Base-by-base conservation (phyloP, 1,139 yeast species). In the Geotrichum siamense region DNA sequence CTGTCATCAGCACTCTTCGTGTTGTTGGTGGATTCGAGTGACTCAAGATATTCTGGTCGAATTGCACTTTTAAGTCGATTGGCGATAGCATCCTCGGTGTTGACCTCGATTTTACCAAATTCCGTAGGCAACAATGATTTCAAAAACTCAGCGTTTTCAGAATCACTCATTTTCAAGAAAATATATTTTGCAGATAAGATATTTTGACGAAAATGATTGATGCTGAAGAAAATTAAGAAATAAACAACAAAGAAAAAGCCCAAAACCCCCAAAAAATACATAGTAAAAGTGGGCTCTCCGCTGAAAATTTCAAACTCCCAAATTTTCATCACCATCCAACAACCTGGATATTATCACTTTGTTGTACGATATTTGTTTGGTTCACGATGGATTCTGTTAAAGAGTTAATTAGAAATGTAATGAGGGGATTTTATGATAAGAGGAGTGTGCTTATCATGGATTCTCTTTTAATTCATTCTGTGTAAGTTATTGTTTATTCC, bases 391-490 rank as follows among this genome's bases (percentile, higher is more conserved):
- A 67, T 29, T 55, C 55, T 21, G 70, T 67, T 23, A 63, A 62
- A 39, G 53, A 55, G 21, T 56, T 69, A 43, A 55, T 69, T 39
- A 66, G 74, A 53, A 78, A 82, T 56, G 95, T 86, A 16, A 79
- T 80, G 2, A 73, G 97, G 52, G 93, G 94, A 20, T 91, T 91
- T 64, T 91, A 89, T 60, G 79, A 86, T 39, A 78, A 80, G 38
- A 81, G 87, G n/a, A 82, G 83, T 55, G 82, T 87, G 40, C 73
- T 91, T 38, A 79, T 91, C 22, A 65, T 91, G 53, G 98, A 91
- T 62, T 96, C 96, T 1, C 71, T 91, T n/a, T 65, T 91, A 41
- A 76, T 83, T 55, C 98, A 91, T 62, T 82, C 91, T 8, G 96
- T 89, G 17, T 56, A 52, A n/a, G 56, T 48, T 20, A 9, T n/a